Conservation (phyloP, 2,329 filamentous ascomycete species). For the Colletotrichum tofieldiae region DNA sequence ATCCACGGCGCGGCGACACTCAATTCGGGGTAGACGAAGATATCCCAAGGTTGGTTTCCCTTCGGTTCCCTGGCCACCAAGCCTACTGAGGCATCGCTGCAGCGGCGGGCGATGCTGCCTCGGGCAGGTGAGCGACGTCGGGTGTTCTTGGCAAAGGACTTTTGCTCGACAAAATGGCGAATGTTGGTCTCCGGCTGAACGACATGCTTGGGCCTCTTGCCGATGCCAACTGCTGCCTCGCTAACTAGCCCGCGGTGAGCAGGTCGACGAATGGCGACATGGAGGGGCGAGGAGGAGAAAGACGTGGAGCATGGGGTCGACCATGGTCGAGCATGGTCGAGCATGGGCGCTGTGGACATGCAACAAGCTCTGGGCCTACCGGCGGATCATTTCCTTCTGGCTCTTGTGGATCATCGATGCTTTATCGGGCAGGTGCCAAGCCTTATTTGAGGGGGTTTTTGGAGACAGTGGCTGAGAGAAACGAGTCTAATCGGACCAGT, state of each 20-base stretch:
- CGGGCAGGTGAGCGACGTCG: constrained; percentile 35
- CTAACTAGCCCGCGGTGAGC: constrained; percentile 19
- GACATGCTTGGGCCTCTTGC: background rate
- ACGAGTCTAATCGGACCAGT: constrained; percentile 14
- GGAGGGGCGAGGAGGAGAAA: constrained; percentile 17
- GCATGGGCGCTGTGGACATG: background rate
- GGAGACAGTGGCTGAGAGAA: constrained; percentile 26
- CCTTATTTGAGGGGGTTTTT: constrained; percentile 30
- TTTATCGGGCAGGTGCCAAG: constrained; percentile 42
- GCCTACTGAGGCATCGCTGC: constrained; percentile 35
- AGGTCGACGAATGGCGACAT: constrained; percentile 8
- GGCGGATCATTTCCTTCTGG: constrained; percentile 15
- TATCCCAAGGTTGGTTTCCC: background rate
- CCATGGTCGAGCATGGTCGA: no score
- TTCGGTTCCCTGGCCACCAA: background rate
- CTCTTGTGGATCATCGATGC: constrained; percentile 35
- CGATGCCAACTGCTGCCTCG: background rate
- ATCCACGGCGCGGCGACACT: background rate
- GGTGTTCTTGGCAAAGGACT: constrained; percentile 38
- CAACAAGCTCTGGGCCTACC: constrained; percentile 11
- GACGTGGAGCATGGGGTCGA: background rate
- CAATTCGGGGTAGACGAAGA: background rate
- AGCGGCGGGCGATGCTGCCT: constrained; percentile 37
- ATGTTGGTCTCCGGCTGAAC: constrained; percentile 1
- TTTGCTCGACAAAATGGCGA: constrained; percentile 23